A percentile compares a stretch with the other conserved stretches of the same genome.
Conservation (phyloP, 2,329 filamentous ascomycete genomes). For the Lizonia empirigonia region DNA sequence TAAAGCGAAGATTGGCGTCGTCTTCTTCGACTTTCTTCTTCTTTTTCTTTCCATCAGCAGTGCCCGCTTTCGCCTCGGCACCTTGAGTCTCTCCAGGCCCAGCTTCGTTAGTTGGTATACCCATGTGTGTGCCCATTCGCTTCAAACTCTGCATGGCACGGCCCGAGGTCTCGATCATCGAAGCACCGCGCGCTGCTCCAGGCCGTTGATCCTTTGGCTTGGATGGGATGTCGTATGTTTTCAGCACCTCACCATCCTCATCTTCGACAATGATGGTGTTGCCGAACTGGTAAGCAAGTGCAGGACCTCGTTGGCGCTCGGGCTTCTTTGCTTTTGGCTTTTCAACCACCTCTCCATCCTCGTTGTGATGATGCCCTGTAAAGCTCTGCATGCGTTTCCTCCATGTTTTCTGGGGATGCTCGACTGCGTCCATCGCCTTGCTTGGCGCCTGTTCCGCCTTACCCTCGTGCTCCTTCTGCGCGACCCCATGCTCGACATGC, state of each 20-base stretch:
- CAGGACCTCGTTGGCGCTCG: constrained; percentile 65
- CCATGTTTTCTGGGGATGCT: constrained; percentile 50
- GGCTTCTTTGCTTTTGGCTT: constrained; percentile 41
- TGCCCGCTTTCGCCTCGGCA: constrained; percentile 14
- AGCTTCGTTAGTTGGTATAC: constrained; percentile 42
- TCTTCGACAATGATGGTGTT: constrained; percentile 91
- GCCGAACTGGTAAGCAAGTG: constrained; percentile 84
- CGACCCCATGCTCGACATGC: constrained; percentile 50
- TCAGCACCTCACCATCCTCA: constrained; percentile 83
- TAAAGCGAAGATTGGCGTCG: constrained; percentile 76
- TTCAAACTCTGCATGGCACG: constrained; percentile 53
- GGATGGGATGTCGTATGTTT: constrained; percentile 76
- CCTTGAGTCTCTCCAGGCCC: constrained; percentile 28
- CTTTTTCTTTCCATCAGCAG: constrained; percentile 24
- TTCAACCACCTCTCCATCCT: constrained; percentile 47
- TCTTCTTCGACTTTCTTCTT: constrained; percentile 60
- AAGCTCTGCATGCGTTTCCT: constrained; percentile 55
- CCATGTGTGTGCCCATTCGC: constrained; percentile 62
- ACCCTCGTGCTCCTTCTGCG: constrained; percentile 56
- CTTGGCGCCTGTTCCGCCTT: constrained; percentile 42
- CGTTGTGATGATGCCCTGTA: constrained; percentile 49
- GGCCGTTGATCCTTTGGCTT: constrained; percentile 49
- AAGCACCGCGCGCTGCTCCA: constrained; percentile 34
- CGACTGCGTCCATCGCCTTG: constrained; percentile 46
- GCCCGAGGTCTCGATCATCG: constrained; percentile 41